Conservation (phyloP, 1,139 yeast species). For the Keqinozyma sinolaborantium region DNA sequence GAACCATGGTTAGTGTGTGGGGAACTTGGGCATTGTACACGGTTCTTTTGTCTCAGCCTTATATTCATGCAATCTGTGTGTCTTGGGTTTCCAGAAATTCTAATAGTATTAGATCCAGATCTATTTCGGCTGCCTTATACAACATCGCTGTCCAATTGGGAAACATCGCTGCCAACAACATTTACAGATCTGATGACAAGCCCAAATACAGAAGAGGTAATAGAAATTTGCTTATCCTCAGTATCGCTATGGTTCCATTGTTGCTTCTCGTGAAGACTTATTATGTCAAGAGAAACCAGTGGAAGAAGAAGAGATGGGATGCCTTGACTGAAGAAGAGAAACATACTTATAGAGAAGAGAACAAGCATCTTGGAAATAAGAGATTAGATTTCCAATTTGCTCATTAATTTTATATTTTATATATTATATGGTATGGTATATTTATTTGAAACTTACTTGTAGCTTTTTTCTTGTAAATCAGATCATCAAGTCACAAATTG, state of each 20-base stretch:
- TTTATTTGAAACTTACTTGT: too few relatives aligned
- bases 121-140: slow-evolving; percentile 59
- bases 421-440: too few relatives aligned
- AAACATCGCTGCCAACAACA: slow-evolving; percentile 45
- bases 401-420: not conserved
- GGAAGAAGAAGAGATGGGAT: slow-evolving; percentile 44
- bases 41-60: slow-evolving; percentile 46
- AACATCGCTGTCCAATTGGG: slow-evolving; percentile 63
- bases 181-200: slow-evolving; percentile 54
- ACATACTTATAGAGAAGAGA: slow-evolving; percentile 35
- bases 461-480: too few relatives aligned
- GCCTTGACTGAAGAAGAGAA: slow-evolving; percentile 45
- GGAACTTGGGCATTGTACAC: slow-evolving; percentile 50
- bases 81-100: slow-evolving; percentile 62
- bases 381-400: slow-evolving; percentile 49
- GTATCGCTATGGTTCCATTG: slow-evolving; percentile 16
- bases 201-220: slow-evolving; percentile 62
- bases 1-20: slow-evolving; percentile 45
- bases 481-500: not conserved
- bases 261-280: slow-evolving; percentile 26
- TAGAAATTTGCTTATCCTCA: slow-evolving; percentile 14
- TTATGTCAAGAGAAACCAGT: slow-evolving; percentile 46
- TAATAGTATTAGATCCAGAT: slow-evolving; percentile 54
- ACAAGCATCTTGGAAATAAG: slow-evolving; percentile 51
- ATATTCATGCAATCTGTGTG: slow-evolving; percentile 51